Percentiles rank a stretch among this genome's conserved stretches.
Conservation (phyloP, 2,329 filamentous ascomycete species). For the Ophiocordyceps robertsii region DNA sequence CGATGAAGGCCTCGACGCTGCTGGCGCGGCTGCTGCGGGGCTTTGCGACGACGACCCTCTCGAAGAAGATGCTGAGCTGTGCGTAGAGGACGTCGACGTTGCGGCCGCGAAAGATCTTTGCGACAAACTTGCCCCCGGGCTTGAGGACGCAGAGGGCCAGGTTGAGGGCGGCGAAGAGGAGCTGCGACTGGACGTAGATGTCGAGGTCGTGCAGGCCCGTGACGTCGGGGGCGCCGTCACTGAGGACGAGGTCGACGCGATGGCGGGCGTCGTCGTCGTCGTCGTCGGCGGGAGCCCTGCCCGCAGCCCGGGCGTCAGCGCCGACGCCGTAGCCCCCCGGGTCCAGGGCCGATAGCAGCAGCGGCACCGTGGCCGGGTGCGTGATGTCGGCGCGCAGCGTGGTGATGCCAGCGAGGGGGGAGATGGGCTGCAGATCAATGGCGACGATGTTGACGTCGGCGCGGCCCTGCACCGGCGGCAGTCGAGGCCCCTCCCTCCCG, state of each 20-base stretch:
- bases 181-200: conserved; percentile 93
- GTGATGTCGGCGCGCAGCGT: conserved; percentile 94
- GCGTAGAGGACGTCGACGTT: conserved; percentile 95
- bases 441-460: conserved; percentile 85
- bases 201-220: conserved; percentile 94
- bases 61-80: conserved; percentile 83
- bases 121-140: conserved; percentile 90
- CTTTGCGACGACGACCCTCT: conserved; percentile 78
- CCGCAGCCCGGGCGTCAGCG: conserved; percentile 16
- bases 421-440: conserved; percentile 93
- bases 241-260: conserved; percentile 85
- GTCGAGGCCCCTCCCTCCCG: too few relatives aligned
- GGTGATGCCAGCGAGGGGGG: conserved; percentile 80
- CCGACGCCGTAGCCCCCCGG: conserved; percentile 37
- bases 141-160: conserved; percentile 84
- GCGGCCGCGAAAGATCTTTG: conserved; percentile 90
- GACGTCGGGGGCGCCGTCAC: conserved; percentile 90
- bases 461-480: conserved; percentile 16
- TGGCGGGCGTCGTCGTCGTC: conserved; percentile 36
- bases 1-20: conserved; percentile 92
- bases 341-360: conserved; percentile 75
- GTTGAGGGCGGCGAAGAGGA: conserved; percentile 88
- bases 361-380: conserved; percentile 85
- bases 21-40: conserved; percentile 89
- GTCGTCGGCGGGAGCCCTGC: too few relatives aligned